These are phyloP conservation scores for Trichoderma atroviride DNA, from an alignment of 2,329 filamentous ascomycete genomes.

Conservation along the genomic window DNA sequence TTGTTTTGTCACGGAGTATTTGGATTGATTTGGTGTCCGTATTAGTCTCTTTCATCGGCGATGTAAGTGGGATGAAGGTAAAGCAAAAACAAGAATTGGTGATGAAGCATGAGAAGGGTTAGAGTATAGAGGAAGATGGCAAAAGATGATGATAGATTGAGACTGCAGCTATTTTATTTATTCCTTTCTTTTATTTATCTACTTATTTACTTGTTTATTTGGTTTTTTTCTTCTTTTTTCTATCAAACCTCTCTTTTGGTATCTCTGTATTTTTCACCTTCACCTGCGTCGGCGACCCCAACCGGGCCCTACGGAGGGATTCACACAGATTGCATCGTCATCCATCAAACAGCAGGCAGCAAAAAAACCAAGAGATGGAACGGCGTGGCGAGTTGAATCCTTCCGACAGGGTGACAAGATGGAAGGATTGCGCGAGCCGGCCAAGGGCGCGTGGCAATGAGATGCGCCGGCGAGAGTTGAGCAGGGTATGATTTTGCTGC, in stretches of 20 bases:
- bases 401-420: background rate
- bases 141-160: background rate
- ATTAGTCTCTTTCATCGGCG: background rate
- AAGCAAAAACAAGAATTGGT: background rate
- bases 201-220: too few species aligned
- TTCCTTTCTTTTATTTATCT: too few species aligned
- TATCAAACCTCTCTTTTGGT: background rate
- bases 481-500: background rate
- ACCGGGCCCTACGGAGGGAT: background rate
- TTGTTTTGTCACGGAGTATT: background rate
- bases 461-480: background rate
- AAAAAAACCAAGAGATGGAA: background rate
- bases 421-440: background rate
- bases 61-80: slow-evolving; percentile 9
- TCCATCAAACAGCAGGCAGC: background rate
- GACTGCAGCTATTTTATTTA: too few species aligned
- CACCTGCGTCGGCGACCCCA: background rate
- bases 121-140: background rate
- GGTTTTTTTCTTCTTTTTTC: background rate
- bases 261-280: background rate
- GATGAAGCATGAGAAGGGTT: background rate
- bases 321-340: background rate
- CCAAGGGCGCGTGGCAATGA: background rate
- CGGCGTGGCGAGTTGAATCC: slow-evolving; percentile 16
- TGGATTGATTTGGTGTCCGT: background rate